Evolutionary conservation across 2,329 filamentous ascomycete genomes (phyloP), one percentile per base, ranked within the genome.

Genomic region (Fusarium longipes): DNA sequence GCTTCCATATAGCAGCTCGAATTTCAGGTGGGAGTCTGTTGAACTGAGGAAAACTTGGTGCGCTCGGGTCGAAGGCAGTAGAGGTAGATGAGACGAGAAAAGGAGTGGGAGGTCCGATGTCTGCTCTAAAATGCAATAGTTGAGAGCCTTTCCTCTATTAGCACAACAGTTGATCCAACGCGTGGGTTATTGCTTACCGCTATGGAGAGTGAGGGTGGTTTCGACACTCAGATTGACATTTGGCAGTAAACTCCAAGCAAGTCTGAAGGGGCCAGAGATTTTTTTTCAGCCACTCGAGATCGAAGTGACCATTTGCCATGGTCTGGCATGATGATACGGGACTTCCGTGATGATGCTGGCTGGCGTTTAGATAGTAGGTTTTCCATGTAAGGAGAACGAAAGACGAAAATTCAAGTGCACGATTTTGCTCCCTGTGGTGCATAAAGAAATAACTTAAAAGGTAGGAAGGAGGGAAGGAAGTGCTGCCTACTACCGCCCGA

Each of bases 1-100:
- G 33, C n/a, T 50, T 38, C 51, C 33, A 61, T 8, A 57, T 45
- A 9, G 29, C 38, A 8, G 5, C 5, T 35, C 51, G 33, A 15
- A 61, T 30, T n/a, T 61, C 52, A 5, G 44, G 38, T 29, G 57
- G 57, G 3, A 61, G 51, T 15, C 38, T 27, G n/a, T 33, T 45
- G 51, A 60, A 60, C 12, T 40, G 32, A 2, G 51, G 22, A 11
- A 61, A 61, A 20, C 18, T 18, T 15, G 17, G 38, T 12, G 29
- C 18, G 11, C 11, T 27, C n/a, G 20, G 5, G 8, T 29, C 5
- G 17, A 30, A 17, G 32, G 33, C 35, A 24, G 15, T 44, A 40
- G 35, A 6, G 17, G 14, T 12, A 36, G 33, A 6, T 2, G 18
- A 36, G 33, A n/a, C 4, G n/a, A 9, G 33, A 17, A 36, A 36